Evolutionary conservation across 164 flowering plant species (phyloP), one percentile per base, ranked within the genome.

Genomic region (Umbilicus rupestris): DNA sequence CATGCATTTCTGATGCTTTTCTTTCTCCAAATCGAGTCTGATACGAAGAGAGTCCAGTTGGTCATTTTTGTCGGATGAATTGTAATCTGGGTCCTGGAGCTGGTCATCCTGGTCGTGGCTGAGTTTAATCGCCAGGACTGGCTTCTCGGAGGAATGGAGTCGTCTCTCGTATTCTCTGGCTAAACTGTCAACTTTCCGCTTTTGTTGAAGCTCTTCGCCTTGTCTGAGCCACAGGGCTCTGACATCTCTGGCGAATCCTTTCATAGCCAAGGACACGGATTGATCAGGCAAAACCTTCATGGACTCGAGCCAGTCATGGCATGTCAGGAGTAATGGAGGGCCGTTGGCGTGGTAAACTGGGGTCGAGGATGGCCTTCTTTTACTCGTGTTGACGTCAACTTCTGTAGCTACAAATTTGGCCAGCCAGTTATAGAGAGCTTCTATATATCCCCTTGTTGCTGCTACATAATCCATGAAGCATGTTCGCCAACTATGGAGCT

Each of bases 161-260:
- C 83, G 84, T 65, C 79, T 75, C 62, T 93, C 93, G 0, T 89
- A 79, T 68, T 89, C 95, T 76, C 87, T 89, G 0, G 91, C 82
- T 30, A 89, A 67, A 37, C 73, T 71, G 39, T 89, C 97, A 12
- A 90, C 95, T 80, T 83, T 93, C 73, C 92, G 77, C 83, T 84
- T 90, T 65, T 85, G 97, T 9, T 80, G 83, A 70, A 82, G 92
- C 58, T 93, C 97, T 73, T 89, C 84, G 65, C 91, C 92, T 73
- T 90, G 96, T 49, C 86, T 94, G 72, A 63, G 62, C 87, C 86
- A 85, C 71, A 93, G 71, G 11, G 92, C 89, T 62, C 77, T 81
- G 9, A 90, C 78, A 75, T 93, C 96, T 74, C 79, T 86, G 12
- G 78, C 76, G 67, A 89, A 87, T 77, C 88, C 82, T 77, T 82